Evolutionary conservation across 129 eudicot genomes (phyloP).

Genomic region (Lonicera japonica): DNA sequence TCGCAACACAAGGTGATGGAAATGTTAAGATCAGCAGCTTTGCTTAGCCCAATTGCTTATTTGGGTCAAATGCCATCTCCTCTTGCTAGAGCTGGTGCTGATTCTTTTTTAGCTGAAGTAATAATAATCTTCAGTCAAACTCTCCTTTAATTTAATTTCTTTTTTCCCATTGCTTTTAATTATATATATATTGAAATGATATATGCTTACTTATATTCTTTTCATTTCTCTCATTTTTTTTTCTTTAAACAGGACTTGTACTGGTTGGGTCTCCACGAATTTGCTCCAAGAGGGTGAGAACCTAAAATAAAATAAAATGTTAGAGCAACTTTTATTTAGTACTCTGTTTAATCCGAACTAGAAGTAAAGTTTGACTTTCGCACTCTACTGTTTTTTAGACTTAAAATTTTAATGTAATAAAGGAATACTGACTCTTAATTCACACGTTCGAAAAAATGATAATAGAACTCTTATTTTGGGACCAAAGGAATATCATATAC

Average conservation of each 20-base stretch:
- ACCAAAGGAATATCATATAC: too few relatives aligned
- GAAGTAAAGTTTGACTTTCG: too few relatives aligned
- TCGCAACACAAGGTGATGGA: constrained; percentile 44
- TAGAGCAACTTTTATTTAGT: background rate
- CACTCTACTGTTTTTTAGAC: too few relatives aligned
- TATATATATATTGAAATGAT: background rate
- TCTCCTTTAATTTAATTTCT: too few relatives aligned
- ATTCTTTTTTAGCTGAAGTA: constrained; percentile 68
- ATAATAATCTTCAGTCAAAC: background rate
- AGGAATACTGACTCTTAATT: too few relatives aligned
- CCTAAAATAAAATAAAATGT: background rate
- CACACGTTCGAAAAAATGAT: too few relatives aligned
- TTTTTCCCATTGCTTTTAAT: too few relatives aligned
- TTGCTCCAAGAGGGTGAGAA: constrained; percentile 77
- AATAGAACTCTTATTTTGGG: too few relatives aligned
- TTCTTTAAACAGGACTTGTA: constrained; percentile 35
- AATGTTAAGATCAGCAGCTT: constrained; percentile 70
- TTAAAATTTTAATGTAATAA: too few relatives aligned
- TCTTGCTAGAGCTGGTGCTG: constrained; percentile 52
- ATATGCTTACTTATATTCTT: too few relatives aligned
- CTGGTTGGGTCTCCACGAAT: constrained; percentile 73
- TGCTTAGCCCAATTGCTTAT: constrained; percentile 83
- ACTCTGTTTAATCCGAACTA: too few relatives aligned
- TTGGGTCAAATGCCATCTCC: constrained; percentile 59
- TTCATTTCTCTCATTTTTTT: background rate